Evolutionary conservation across 176 grass and related monocot genomes (phyloP), one percentile per base, ranked within the genome.

Genomic region (Oryza meridionalis): DNA sequence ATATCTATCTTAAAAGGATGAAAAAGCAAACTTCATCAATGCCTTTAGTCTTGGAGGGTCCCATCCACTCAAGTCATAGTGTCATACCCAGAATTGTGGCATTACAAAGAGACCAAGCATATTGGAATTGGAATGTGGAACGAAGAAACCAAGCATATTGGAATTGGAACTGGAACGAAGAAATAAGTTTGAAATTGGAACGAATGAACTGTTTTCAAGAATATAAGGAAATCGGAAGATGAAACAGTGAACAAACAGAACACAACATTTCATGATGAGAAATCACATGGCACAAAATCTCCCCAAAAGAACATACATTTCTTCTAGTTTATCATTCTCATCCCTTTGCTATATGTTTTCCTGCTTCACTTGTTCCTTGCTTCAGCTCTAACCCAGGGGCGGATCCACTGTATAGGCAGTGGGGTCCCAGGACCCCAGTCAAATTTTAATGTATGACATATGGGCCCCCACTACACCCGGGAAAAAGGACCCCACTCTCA

Each of bases 91-190:
- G 27, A 4, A 74, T 74, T 74, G 24, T 74, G 47, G 25, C 25
- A 74, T 19, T 21, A 51, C 4, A 51, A 27, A 74, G 25, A 19
- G 25, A 49, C 71, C 2, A 4, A 73, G 14, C 24, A 50, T 25
- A 50, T 17, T 73, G 71, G 42, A 31, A 73, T 73, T 73, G 22
- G 43, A 73, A 49, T 15, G 25, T 73, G 4, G 33, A 5, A 35
- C 33, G 33, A 35, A 35, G 35, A 35, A 38, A 49, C 72, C 2
- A 4, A 74, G 15, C 24, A 50, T 26, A 74, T 10, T 74, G 72
- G 42, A 32, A 74, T 73, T 73, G 24, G 44, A 73, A 50, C 46
- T 74, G 24, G 45, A 74, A 51, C 9, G 4, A 51, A 73, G n/a
- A 22, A 70, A 5, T 10, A 22, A 42, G 7, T 70, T 70, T 22